Evolutionary conservation across 768 basidiomycete species (phyloP), one percentile per base, ranked within the genome.

Genomic region (Nidularia pulvinata): DNA sequence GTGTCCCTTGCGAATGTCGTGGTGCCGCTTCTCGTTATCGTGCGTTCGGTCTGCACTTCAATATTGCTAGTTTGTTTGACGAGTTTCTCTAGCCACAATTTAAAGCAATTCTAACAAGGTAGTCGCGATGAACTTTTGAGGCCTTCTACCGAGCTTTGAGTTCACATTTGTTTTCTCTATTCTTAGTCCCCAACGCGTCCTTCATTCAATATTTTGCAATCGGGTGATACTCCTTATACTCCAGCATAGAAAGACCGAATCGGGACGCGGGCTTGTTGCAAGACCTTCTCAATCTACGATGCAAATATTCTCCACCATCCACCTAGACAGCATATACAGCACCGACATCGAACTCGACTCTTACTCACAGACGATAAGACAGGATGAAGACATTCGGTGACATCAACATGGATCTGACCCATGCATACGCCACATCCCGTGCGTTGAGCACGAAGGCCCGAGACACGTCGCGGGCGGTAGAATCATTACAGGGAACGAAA

Each of bases 141-240:
- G 5, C 11, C 11, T 42, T 42, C 39, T 42, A 42, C 16, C 16
- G 39, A 11, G 39, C 16, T 19, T 42, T 42, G 25, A 42, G 5
- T 5, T 42, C 13, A 42, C 39, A 42, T 11, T 42, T 13, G 16
- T 13, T 42, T 30, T 30, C 11, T 42, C 16, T 19, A 42, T 42
- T 42, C 16, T 42, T 19, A 42, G 39, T 19, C 39, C 39, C 16
- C 46, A 54, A 50, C 48, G 48, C n/a, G 35, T 16, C 6, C 35
- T 48, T 13, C 49, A 35, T 32, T 57, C 54, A 6, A 58, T 60
- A 52, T 51, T 60, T 33, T 44, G 47, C 14, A 53, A 55, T 16
- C 57, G 52, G 13, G 51, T 52, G 42, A 46, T 52, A 16, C 45
- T 52, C 16, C 43, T 52, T 5, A 52, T 52, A n/a, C 51, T 52